Evolutionary conservation across 176 grass and related monocot genomes (phyloP), one percentile per base, ranked within the genome.

Genomic region (Pharus latifolius): DNA sequence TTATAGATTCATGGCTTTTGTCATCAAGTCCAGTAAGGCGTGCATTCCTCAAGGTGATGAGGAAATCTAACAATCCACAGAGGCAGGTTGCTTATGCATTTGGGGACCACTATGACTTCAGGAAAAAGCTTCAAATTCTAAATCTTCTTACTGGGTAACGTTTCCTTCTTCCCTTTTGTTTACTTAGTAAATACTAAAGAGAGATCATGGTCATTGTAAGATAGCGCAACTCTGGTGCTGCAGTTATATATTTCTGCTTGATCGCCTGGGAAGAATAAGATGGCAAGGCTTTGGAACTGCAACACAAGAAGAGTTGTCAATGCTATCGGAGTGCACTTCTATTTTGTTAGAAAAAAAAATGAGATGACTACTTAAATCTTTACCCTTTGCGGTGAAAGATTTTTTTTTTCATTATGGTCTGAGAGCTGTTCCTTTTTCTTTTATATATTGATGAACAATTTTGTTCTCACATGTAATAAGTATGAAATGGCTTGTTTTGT

Each of bases 271-370:
- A 29, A 82, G 88, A 72, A 89, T 96, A 79, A 92, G 93, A 68
- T 96, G 93, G 93, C 88, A 89, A 82, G 93, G 88, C 45, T 96
- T 87, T 84, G 93, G 88, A 80, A 61, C 63, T 56, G 85, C 93
- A 22, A 87, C 82, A 7, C 18, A 87, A 27, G 93, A 96, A 77
- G 93, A 96, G 78, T 25, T 92, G 28, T 82, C 69, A 17, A 81
- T 65, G 4, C 83, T 96, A 38, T 77, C 62, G 14, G 56, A 73
- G 4, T 85, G 83, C 49, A 57, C 89, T 26, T 77, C 88, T 55
- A 29, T 80, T 74, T 85, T 92, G 79, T 87, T 96, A 77, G 70
- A 92, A 65, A 69, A 77, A 42, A 86, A 82, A 89, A 69, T 63
- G 50, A 40, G 28, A 35, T 6, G 18, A 7, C 27, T 30, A 38